Evolutionary conservation across 2,329 filamentous ascomycete genomes (phyloP).

Genomic region (Exophiala lecanii-corni): DNA sequence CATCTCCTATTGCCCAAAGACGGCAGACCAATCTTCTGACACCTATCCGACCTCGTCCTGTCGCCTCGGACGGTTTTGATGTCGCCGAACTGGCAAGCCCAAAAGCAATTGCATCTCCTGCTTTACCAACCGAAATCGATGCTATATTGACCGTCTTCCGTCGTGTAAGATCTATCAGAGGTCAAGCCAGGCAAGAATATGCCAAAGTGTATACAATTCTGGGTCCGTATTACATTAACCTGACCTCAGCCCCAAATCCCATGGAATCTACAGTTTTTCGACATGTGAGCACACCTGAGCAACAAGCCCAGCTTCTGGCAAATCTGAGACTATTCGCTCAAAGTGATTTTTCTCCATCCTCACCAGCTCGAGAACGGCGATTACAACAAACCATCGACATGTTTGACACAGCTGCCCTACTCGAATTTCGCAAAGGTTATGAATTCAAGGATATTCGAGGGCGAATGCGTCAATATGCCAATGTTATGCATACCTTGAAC

Average conservation of each 20-base stretch:
- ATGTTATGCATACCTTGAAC: slow-evolving; percentile 77
- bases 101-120: slow-evolving; percentile 28
- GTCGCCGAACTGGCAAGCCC: slow-evolving; percentile 58
- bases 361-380: slow-evolving; percentile 64
- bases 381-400: slow-evolving; percentile 69
- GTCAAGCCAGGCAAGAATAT: slow-evolving; percentile 82
- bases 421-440: slow-evolving; percentile 90
- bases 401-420: slow-evolving; percentile 84
- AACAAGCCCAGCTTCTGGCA: slow-evolving; percentile 82
- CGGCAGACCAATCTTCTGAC: slow-evolving; percentile 14
- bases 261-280: slow-evolving; percentile 73
- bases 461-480: slow-evolving; percentile 81
- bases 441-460: slow-evolving; percentile 84
- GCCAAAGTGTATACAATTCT: slow-evolving; percentile 85
- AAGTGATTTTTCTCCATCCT: slow-evolving; percentile 76
- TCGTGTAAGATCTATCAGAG: slow-evolving; percentile 70
- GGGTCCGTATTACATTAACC: slow-evolving; percentile 82
- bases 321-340: slow-evolving; percentile 74
- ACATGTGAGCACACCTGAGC: slow-evolving; percentile 79
- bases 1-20: slow-evolving; percentile 10
- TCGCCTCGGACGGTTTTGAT: slow-evolving; percentile 70
- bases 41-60: slow-evolving; percentile 27
- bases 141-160: slow-evolving; percentile 66
- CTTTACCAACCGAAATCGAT: slow-evolving; percentile 51
- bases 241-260: slow-evolving; percentile 63